These are phyloP conservation scores for Alternaria sp. DNA, from an alignment of 2,329 filamentous ascomycete genomes.

Conservation along the genomic window DNA sequence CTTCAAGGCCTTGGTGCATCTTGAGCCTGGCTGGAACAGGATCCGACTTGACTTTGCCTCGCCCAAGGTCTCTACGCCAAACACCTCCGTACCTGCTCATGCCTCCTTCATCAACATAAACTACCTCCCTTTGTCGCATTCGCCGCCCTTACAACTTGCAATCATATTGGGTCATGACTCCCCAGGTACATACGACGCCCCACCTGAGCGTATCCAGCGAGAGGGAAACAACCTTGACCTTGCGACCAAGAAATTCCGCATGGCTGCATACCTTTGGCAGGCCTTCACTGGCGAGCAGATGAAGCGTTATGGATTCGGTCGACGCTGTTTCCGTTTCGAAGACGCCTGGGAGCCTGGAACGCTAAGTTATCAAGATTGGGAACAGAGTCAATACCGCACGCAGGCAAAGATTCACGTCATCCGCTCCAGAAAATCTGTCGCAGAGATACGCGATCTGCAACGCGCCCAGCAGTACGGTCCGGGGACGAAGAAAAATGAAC, in stretches of 20 bases:
- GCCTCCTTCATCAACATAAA: constrained; percentile 83
- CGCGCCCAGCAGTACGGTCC: constrained; percentile 78
- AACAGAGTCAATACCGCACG: constrained; percentile 79
- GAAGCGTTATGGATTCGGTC: constrained; percentile 85
- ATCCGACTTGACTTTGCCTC: constrained; percentile 88
- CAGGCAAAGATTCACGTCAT: constrained; percentile 92
- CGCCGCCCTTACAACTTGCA: constrained; percentile 87
- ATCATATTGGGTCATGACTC: constrained; percentile 91
- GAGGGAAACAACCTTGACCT: constrained; percentile 85
- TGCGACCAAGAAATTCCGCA: constrained; percentile 89
- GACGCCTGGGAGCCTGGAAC: constrained; percentile 93
- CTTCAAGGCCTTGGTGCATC: constrained; percentile 90
- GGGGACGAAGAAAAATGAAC: constrained; percentile 73
- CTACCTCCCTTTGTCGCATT: constrained; percentile 80
- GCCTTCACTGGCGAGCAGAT: constrained; percentile 97
- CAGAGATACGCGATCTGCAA: constrained; percentile 81
- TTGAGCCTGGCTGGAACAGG: constrained; percentile 90
- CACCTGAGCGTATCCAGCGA: constrained; percentile 75
- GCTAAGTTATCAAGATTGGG: constrained; percentile 76
- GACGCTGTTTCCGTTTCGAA: constrained; percentile 88
- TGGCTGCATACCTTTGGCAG: constrained; percentile 97
- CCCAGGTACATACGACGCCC: constrained; percentile 82
- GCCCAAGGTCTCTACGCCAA: constrained; percentile 77
- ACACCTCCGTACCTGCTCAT: constrained; percentile 74
- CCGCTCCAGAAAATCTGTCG: constrained; percentile 81